Evolutionary conservation across 805 yeast genomes (phyloP), one percentile per base, ranked within the genome.

Genomic region (Wickerhamomyces queroliae): DNA sequence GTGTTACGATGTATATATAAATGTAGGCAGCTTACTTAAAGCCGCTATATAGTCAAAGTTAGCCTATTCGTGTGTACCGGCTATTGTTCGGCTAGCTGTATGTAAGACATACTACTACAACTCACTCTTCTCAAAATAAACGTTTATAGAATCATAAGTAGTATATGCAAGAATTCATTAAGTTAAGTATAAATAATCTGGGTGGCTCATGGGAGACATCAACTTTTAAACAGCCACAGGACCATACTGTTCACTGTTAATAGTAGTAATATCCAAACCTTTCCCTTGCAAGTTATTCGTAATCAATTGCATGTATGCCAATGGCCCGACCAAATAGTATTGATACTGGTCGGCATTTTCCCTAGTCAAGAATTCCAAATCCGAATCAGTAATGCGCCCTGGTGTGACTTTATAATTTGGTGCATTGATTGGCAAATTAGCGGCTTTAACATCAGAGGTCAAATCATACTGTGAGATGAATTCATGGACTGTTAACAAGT

Each of bases 241-340:
- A 13, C 52, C 59, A 34, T 41, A 54, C 32, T 51, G 50, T 31
- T 54, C 59, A 21, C 43, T 33, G 46, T 51, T 52, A 24, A 53
- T 33, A 12, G 31, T 38, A 7, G 38, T 17, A 4, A 33, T 26
- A 20, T 42, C 45, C 17, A 47, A 44, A 12, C 47, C 48, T 7
- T 40, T 35, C 2, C 11, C 12, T 3, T 31, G 15, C 26, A 51
- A 34, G 4, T 18, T 15, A 4, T 17, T 31, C 2, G 33, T 35
- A 1, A 51, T 30, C 2, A 40, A 4, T 7, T 43, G 42, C 52
- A 47, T 51, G 33, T 53, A 55, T 0, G 22, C 35, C 10, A 37
- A n/a, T 21, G 59, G 59, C 7, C 59, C 59, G 34, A 53, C 30
- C 24, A 55, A 22, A 39, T 40, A 55, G 41, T 45, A 49, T 15